Evolutionary conservation across 2,329 filamentous ascomycete genomes (phyloP).

Genomic region (Pseudogymnoascus sp.): DNA sequence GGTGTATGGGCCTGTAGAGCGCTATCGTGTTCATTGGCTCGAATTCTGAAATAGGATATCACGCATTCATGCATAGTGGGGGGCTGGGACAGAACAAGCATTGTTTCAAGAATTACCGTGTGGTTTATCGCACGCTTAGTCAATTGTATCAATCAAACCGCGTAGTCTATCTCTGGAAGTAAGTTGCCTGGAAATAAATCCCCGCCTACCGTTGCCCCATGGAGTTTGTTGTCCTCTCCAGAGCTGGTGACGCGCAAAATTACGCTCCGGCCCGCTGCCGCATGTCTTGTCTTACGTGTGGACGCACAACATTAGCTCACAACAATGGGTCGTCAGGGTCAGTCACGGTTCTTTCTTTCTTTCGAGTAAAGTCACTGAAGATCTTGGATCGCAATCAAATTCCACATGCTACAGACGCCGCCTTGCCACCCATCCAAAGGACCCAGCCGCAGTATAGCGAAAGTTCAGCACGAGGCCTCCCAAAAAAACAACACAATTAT

Average conservation of each 20-base stretch:
- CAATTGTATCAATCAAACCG: neutral
- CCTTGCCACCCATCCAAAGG: neutral
- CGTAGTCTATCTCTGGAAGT: neutral
- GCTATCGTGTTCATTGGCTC: neutral
- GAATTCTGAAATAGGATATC: neutral
- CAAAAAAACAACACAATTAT: neutral
- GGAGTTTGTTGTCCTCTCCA: neutral
- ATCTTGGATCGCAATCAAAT: slow-evolving; percentile 3
- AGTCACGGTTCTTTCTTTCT: neutral
- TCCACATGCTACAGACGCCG: neutral
- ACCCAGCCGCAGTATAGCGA: slow-evolving; percentile 4
- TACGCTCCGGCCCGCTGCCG: neutral
- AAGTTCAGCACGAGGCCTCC: neutral
- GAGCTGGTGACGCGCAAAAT: neutral
- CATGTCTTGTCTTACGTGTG: neutral
- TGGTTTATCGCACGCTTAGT: neutral
- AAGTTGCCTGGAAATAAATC: neutral
- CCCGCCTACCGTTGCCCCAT: neutral
- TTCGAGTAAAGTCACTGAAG: neutral
- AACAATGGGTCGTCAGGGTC: neutral
- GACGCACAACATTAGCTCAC: neutral
- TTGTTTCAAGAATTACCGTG: neutral
- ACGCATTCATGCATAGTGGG: neutral
- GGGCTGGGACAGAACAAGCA: neutral
- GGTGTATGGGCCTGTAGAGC: neutral